Base-by-base conservation (phyloP, 2,329 filamentous ascomycete species). In the Bipolaris oryzae region DNA sequence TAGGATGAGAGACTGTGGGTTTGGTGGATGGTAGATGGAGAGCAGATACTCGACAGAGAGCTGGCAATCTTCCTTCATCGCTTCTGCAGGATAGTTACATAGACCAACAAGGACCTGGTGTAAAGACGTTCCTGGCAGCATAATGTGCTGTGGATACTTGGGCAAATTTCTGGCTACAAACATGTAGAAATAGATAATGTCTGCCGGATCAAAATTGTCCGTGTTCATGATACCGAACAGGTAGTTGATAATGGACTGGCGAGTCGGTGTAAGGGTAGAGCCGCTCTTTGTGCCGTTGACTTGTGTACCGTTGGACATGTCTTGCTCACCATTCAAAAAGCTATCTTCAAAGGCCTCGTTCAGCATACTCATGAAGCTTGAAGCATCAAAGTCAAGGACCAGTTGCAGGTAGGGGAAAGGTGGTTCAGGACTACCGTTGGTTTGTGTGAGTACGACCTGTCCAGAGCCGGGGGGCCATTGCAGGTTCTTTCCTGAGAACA, bases 281-380 rank as follows among this genome's bases (percentile, higher is more conserved):
- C 66, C 58, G 54, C 71, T 60, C 64, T 76, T 55, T 20, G 71
- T 73, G 3, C 89, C 37, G 85, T 93, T 79, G 48, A 55, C 59
- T 64, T 63, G 80, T 62, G 44, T 79, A 46, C 83, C 85, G 61
- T 84, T 88, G 51, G 81, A 78, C 62, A 84, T 84, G 46, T 91
- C 87, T 2, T 86, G 83, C 7, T 87, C 85, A 61, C 93, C 90
- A 67, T 99, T 99, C 53, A 99, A 79, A 67, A 96, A 99, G 0
- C 88, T 83, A 70, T 99, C 94, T 74, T 99, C 95, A 67, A 99
- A 99, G 1, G 94, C 95, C 76, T 99, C 96, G 66, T 99, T 99
- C 38, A 99, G 80, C 67, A 94, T 91, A 74, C 93, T 98, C 78
- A 99, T 84, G 66, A 98, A 96, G 74, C 91, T 97, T 1, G 92